Base-by-base conservation (phyloP, 1,139 yeast genomes). In the Hemisphaericaspora lyxosophila region DNA sequence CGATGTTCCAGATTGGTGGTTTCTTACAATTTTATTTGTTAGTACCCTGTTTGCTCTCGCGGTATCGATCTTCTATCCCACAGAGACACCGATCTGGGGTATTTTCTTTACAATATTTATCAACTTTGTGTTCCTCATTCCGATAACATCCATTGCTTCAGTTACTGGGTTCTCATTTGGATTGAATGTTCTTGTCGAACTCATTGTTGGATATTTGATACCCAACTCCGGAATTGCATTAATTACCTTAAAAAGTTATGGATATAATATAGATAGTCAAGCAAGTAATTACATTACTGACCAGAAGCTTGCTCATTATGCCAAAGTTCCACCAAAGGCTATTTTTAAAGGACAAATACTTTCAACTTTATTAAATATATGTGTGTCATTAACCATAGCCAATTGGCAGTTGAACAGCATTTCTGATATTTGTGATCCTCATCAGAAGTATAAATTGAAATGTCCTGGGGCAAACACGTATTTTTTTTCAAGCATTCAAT, bases 1-100 rank as follows among this genome's bases (percentile, higher is more conserved):
- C 4, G 73, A 67, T 39, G 71, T 67, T n/a, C 73, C 73, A 4
- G 64, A 63, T 40, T 59, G 62, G 62, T 66, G 72, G 73, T 67
- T 67, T 40, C 44, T 66, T 34, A 31, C 50, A 16, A 62, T 67
- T 12, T 49, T 67, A 27, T 31, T 55, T 4, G 43, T 49, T 2
- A 64, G 70, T 34, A 61, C 63, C 0, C 11, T 44, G 7, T 63
- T 62, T 48, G 73, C 71, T 1, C 41, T 67, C 6, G 26, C 55
- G 2, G 58, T 65, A 27, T 67, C 62, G 3, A 35, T 52, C 33
- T 49, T 64, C 23, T 67, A 59, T 39, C 72, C 71, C 0, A 50
- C 59, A 0, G 66, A 63, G 35, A 66, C 72, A 0, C 72, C 72
- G 2, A 52, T 67, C 3, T 65, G 70, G 63, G 62, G 62, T 4